phyloP scores from a whole-genome alignment of 2,329 filamentous ascomycete species.

The Bipolaris zeicola region DNA sequence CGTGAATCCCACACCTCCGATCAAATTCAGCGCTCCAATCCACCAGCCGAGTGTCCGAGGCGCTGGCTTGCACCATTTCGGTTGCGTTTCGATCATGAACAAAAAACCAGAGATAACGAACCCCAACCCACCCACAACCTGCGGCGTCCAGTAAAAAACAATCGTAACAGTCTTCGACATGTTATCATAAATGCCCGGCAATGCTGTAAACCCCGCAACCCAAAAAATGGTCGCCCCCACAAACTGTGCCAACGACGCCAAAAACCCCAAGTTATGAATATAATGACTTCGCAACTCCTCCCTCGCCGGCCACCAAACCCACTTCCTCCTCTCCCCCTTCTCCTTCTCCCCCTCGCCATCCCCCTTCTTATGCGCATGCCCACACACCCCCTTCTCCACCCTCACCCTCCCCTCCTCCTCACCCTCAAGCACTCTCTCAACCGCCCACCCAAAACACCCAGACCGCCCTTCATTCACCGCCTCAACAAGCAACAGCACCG shows the following conservation, averaged over 20 bases:
- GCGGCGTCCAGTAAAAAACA: slow-evolving; percentile 66
- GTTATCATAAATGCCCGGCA: slow-evolving; percentile 61
- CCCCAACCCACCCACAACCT: slow-evolving; percentile 66
- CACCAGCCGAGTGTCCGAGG: slow-evolving; percentile 67
- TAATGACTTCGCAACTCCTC: slow-evolving; percentile 65
- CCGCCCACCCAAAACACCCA: slow-evolving; percentile 72
- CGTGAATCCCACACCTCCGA: slow-evolving; percentile 68
- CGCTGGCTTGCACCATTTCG: slow-evolving; percentile 66
- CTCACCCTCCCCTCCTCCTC: slow-evolving; percentile 16
- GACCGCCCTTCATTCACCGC: slow-evolving; percentile 70
- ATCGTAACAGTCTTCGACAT: slow-evolving; percentile 57
- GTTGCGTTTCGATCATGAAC: slow-evolving; percentile 71
- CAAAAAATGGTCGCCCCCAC: slow-evolving; percentile 67
- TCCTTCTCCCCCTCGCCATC: slow-evolving; percentile 34
- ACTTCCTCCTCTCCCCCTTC: slow-evolving; percentile 37
- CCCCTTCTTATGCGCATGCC: slow-evolving; percentile 47
- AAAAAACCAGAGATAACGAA: slow-evolving; percentile 64
- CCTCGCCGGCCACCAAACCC: slow-evolving; percentile 66
- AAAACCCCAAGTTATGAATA: slow-evolving; percentile 65
- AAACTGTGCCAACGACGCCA: slow-evolving; percentile 63
- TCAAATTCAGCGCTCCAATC: slow-evolving; percentile 68
- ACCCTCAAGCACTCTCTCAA: slow-evolving; percentile 57
- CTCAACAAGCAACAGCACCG: slow-evolving; percentile 67
- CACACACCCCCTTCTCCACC: neutral
- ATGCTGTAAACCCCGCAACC: slow-evolving; percentile 65